Conservation (phyloP, 164 flowering plant genomes). For the Amborella trichopoda region DNA sequence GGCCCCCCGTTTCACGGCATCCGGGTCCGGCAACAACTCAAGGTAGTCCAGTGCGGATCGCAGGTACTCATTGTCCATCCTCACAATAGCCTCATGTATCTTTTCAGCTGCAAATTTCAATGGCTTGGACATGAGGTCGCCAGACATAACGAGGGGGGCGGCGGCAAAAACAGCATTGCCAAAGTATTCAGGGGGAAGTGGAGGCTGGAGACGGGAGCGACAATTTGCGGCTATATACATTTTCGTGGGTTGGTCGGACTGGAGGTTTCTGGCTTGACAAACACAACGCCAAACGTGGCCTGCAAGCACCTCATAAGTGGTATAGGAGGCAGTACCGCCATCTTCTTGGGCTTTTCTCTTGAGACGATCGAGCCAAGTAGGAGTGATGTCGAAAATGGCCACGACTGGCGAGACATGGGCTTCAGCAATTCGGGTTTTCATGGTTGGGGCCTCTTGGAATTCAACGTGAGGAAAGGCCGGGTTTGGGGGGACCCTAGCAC, state of each 20-base stretch:
- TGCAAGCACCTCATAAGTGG: constrained; percentile 56
- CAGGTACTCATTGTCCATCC: constrained; percentile 48
- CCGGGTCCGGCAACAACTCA: constrained; percentile 50
- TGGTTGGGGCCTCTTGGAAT: constrained; percentile 34
- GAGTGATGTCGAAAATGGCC: constrained; percentile 36
- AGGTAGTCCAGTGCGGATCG: constrained; percentile 67
- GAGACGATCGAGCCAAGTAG: constrained; percentile 32
- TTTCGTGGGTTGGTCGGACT: constrained; percentile 37
- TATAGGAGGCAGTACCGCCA: constrained; percentile 25
- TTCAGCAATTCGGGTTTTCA: constrained; percentile 37
- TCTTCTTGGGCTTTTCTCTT: constrained; percentile 39
- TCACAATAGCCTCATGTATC: constrained; percentile 39
- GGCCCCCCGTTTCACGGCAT: constrained; percentile 43
- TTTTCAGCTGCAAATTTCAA: constrained; percentile 32
- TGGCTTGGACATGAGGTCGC: constrained; percentile 39
- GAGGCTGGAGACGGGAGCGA: constrained; percentile 38
- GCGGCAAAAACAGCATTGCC: constrained; percentile 58
- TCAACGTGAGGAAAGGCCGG: constrained; percentile 53
- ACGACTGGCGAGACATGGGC: constrained; percentile 16
- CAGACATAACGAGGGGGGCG: constrained; percentile 36
- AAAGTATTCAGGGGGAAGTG: constrained; percentile 48
- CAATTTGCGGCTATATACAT: constrained; percentile 56
- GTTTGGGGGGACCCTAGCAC: constrained; percentile 50
- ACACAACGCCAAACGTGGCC: constrained; percentile 57
- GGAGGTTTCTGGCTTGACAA: constrained; percentile 46